phyloP scores from a whole-genome alignment of 306 rosid genomes.

The Glycine soja region DNA sequence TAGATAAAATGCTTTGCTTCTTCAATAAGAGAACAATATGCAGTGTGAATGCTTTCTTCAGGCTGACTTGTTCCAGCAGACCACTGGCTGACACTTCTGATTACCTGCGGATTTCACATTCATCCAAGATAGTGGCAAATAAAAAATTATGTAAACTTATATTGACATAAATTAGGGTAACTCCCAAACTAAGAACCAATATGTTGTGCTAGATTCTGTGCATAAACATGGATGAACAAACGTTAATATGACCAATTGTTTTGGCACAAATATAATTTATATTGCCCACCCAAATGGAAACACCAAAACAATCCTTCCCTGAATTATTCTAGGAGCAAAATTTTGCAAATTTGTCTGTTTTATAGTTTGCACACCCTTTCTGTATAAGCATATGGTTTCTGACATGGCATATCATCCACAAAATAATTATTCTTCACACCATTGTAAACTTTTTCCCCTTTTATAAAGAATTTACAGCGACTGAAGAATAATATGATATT shows the following conservation, averaged over 20 bases:
- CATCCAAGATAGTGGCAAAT: constrained; percentile 42
- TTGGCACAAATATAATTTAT: constrained; percentile 12
- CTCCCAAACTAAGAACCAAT: constrained; percentile 18
- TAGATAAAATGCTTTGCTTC: constrained; percentile 89
- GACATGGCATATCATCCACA: constrained; percentile 13
- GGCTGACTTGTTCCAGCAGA: constrained; percentile 93
- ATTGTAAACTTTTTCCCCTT: not conserved
- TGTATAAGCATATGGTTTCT: constrained; percentile 8
- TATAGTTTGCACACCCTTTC: constrained; percentile 7
- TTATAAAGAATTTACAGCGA: constrained; percentile 16
- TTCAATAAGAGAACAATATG: constrained; percentile 95
- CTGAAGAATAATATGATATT: constrained; percentile 10
- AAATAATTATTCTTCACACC: constrained; percentile 30
- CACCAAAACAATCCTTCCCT: constrained; percentile 10
- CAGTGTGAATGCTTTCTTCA: constrained; percentile 94
- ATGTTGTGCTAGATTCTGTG: constrained; percentile 17
- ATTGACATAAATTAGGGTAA: constrained; percentile 36
- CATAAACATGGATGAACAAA: no score
- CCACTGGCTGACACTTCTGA: constrained; percentile 98
- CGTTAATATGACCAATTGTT: constrained; percentile 11
- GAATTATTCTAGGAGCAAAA: not conserved
- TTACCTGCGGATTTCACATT: constrained; percentile 62
- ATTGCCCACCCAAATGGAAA: constrained; percentile 29
- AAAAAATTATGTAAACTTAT: constrained; percentile 27
- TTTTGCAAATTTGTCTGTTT: constrained; percentile 29